Base-by-base conservation (phyloP, 306 rosid genomes). In the Macrotyloma uniflorum region DNA sequence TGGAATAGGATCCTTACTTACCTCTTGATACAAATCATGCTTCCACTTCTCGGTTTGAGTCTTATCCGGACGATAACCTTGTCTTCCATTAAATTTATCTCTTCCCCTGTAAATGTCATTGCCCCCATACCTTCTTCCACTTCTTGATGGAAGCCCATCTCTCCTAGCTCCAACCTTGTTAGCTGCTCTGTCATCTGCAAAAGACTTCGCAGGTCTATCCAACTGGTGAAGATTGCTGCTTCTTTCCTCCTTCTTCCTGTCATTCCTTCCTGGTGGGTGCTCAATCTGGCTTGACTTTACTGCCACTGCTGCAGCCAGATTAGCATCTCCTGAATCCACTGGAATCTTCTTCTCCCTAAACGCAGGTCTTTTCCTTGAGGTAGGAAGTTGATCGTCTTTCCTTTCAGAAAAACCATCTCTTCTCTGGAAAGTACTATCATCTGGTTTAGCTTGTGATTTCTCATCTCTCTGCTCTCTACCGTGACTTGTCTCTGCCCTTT, bases 11-110 rank as follows among this genome's bases (percentile, higher is more conserved):
- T 91, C 90, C 59, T 86, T 84, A 33, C 83, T 82, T 19, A 89
- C 86, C 70, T 91, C 93, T 35, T 85, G 87, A 84, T 82, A 94
- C 82, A 94, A 68, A 79, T 89, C 98, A 47, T 91, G 97, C 85
- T 81, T 83, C 97, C 97, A 94, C 83, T 91, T 90, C 79, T 91
- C 93, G 47, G 68, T 77, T 14, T 78, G 88, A 63, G 80, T 70
- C 14, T 87, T 86, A 40, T 68, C 38, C 13, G 86, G 53, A 46
- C 24, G 80, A 83, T 65, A 86, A 46, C 75, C 92, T 58, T 84
- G 88, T 69, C 85, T 85, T 74, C 90, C 96, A 50, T 55, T 64
- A 38, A 77, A 86, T 75, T 86, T 53, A 49, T 92, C 97, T 85
- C 92, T 85, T 87, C 88, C 92, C 72, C 89, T 85, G 80, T 88